Conservation (phyloP, 352 stramenopile species). For the Pythium folliculosum region DNA sequence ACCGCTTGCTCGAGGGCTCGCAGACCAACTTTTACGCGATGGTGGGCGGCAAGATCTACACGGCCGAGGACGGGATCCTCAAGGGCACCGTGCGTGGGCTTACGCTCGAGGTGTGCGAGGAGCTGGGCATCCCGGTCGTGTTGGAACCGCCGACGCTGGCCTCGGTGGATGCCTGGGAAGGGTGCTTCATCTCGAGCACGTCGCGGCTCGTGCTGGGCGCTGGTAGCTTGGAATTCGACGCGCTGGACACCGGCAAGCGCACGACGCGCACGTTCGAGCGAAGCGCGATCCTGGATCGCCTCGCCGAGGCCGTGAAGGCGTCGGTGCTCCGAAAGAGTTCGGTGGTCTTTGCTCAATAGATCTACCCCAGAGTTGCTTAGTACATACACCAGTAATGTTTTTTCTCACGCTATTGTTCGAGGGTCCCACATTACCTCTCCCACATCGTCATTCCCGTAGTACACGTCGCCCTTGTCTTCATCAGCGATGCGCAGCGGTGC, state of each 20-base stretch:
- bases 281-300: slow-evolving; percentile 45
- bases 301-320: slow-evolving; percentile 46
- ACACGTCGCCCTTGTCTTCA: slow-evolving; percentile 19
- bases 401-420: not conserved
- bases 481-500: slow-evolving; percentile 20
- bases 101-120: slow-evolving; percentile 63
- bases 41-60: slow-evolving; percentile 54
- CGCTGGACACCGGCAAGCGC: slow-evolving; percentile 34
- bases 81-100: slow-evolving; percentile 78
- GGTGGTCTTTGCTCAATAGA: slow-evolving; percentile 39
- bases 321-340: slow-evolving; percentile 60
- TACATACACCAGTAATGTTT: not conserved
- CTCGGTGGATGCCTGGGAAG: slow-evolving; percentile 62
- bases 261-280: slow-evolving; percentile 36
- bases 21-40: slow-evolving; percentile 87
- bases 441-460: slow-evolving; percentile 36
- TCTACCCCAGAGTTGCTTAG: not conserved
- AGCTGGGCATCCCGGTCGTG: slow-evolving; percentile 55
- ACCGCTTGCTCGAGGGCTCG: slow-evolving; percentile 68
- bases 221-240: slow-evolving; percentile 47
- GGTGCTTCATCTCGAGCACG: slow-evolving; percentile 84
- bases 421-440: slow-evolving; percentile 22
- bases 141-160: slow-evolving; percentile 55
- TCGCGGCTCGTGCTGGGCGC: slow-evolving; percentile 75
- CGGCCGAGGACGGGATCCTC: slow-evolving; percentile 69